Evolutionary conservation across 2,329 filamentous ascomycete genomes (phyloP), one percentile per base, ranked within the genome.

Genomic region (Chaetomiaceae sp.): DNA sequence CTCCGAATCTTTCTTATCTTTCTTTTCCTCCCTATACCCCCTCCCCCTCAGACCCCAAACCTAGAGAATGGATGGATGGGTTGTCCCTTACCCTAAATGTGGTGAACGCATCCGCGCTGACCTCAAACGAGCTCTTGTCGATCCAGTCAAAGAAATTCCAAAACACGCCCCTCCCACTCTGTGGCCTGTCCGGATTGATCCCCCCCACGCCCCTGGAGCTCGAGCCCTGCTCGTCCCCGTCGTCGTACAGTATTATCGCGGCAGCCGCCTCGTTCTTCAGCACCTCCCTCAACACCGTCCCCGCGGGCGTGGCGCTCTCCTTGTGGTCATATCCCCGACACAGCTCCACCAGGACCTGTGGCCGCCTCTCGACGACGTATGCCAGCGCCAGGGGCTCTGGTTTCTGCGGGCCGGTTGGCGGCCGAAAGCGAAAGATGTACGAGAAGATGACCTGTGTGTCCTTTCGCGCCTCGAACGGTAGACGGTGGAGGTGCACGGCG

Each of bases 91-190:
- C 89, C 67, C 92, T 81, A 70, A 99, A 99, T 4, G 92, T 97
- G 52, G 91, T 96, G 68, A 99, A 99, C 1, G 93, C 92, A 74
- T 99, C 93, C 27, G 93, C 92, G 62, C 90, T 91, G 58, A 97
- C 89, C 73, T 99, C 93, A 64, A 99, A 99, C 25, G 87, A 91
- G 60, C 90, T 89, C 70, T 89, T 89, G 71, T 97, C 91, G 62
- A 99, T 95, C 89, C 92, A 99, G 55, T 87, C 83, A 65, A 99
- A 97, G 71, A 97, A 97, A 41, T 82, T 85, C 93, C 93, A 99
- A 67, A 99, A 96, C 2, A 96, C 83, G 3, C 92, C 92, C 39
- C 83, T 79, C 12, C 91, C 91, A 41, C 80, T 86, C 61, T 93
- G 87, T 30, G 80, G 82, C 35, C 82, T 72, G 54, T 89, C 85